Evolutionary conservation across 148 eudicot genomes (phyloP).

Genomic region (Hydrangea macrophylla): DNA sequence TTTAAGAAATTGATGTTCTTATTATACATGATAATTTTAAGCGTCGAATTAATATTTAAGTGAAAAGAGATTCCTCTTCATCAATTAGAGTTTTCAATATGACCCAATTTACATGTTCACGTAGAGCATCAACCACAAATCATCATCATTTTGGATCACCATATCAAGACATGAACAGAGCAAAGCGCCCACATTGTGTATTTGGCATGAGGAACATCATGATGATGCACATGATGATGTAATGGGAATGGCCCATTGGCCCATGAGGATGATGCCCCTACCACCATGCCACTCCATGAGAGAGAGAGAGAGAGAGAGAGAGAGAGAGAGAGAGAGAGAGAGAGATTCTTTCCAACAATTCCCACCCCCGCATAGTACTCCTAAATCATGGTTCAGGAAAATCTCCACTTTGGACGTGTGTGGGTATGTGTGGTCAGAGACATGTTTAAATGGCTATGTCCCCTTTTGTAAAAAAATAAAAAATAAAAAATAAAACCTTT

Average conservation of each 20-base stretch:
- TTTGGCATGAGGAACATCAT: slow-evolving; percentile 26
- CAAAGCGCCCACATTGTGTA: slow-evolving; percentile 1
- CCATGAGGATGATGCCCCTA: slow-evolving; percentile 9
- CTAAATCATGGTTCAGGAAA: slow-evolving; percentile 4
- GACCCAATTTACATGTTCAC: not conserved
- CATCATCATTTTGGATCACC: not conserved
- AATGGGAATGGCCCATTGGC: not conserved
- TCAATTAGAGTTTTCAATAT: slow-evolving; percentile 3
- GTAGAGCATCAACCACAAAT: not conserved
- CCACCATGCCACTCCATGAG: slow-evolving; percentile 1
- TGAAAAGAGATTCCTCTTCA: no score
- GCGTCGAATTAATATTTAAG: no score
- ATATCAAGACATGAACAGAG: not conserved
- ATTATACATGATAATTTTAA: no score
- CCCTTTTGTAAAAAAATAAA: not conserved
- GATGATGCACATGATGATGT: slow-evolving; percentile 15
- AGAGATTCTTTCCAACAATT: slow-evolving; percentile 1
- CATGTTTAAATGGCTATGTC: not conserved
- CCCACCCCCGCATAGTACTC: not conserved
- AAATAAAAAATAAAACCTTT: not conserved
- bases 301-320: not conserved
- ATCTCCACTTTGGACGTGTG: slow-evolving; percentile 9
- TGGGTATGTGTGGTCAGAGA: not conserved
- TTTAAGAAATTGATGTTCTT: no score
- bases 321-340: not conserved